Conservation (phyloP, 257 asterid genomes). For the Nicotiana otophora region DNA sequence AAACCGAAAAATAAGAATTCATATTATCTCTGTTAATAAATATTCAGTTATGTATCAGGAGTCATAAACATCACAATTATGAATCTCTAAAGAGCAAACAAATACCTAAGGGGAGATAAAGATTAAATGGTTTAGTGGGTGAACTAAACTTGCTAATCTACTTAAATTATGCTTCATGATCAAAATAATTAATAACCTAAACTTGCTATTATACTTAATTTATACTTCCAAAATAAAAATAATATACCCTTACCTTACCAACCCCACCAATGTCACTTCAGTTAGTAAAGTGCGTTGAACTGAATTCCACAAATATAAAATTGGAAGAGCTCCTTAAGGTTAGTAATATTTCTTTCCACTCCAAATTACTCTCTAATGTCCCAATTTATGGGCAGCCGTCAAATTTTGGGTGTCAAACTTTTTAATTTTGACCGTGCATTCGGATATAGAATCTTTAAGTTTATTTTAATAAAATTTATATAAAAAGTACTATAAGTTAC, state of each 20-base stretch:
- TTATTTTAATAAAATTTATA: too few relatives aligned
- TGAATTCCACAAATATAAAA: slow-evolving; percentile 13
- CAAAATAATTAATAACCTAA: not conserved
- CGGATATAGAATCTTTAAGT: too few relatives aligned
- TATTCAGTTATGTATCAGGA: too few relatives aligned
- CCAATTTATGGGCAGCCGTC: too few relatives aligned
- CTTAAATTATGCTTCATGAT: not conserved
- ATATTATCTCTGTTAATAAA: too few relatives aligned
- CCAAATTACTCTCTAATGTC: not conserved
- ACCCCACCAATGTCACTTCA: slow-evolving; percentile 32
- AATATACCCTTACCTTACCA: slow-evolving; percentile 20
- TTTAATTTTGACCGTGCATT: too few relatives aligned
- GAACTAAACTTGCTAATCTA: slow-evolving; percentile 36
- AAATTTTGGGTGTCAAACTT: too few relatives aligned
- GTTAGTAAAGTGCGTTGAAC: slow-evolving; percentile 38
- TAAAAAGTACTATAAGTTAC: too few relatives aligned
- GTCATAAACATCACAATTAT: too few relatives aligned
- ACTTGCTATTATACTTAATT: not conserved
- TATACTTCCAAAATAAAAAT: slow-evolving; percentile 8
- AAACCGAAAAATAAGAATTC: too few relatives aligned
- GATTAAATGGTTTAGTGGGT: slow-evolving; percentile 44
- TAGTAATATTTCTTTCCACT: not conserved
- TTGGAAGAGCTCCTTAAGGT: not conserved
- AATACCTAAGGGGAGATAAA: not conserved
- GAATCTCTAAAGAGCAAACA: too few relatives aligned